Percentiles rank a stretch among this genome's conserved stretches.
These are phyloP conservation scores for Tremellales sp. DNA, from an alignment of 1,284 basidiomycete species.

Conservation along the genomic window DNA sequence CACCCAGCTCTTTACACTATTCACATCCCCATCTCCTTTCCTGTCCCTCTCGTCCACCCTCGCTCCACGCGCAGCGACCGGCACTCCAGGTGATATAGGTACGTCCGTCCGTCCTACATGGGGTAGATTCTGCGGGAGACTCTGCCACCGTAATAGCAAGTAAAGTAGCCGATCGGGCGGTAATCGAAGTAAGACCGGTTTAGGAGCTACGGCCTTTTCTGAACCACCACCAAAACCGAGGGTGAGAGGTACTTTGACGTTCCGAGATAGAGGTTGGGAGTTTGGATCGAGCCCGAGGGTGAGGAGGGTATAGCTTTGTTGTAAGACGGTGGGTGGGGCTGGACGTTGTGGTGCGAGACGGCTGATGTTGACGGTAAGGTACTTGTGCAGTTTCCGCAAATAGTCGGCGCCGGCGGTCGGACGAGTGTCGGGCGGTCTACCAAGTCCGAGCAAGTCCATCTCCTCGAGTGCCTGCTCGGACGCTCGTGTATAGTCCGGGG, in stretches of 20 bases:
- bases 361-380: constrained; percentile 37
- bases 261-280: constrained; percentile 35
- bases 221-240: constrained; percentile 39
- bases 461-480: too few relatives aligned
- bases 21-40: constrained; percentile 39
- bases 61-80: constrained; percentile 29
- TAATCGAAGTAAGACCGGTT: constrained; percentile 42
- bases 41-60: constrained; percentile 9
- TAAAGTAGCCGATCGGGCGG: constrained; percentile 47
- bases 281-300: constrained; percentile 46
- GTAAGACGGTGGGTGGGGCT: constrained; percentile 22
- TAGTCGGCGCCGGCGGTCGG: constrained; percentile 38
- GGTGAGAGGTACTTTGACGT: constrained; percentile 40
- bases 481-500: too few relatives aligned
- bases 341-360: constrained; percentile 31
- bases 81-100: constrained; percentile 37
- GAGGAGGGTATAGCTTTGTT: constrained; percentile 45
- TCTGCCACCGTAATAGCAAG: constrained; percentile 45
- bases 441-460: not conserved
- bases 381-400: constrained; percentile 42
- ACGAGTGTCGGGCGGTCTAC: constrained; percentile 1
- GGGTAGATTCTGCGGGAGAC: constrained; percentile 28
- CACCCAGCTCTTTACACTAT: constrained; percentile 46
- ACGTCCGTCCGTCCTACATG: constrained; percentile 45
- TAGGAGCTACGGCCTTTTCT: constrained; percentile 6